Base-by-base conservation (phyloP, 2,329 filamentous ascomycete genomes). In the Fusarium humuli region DNA sequence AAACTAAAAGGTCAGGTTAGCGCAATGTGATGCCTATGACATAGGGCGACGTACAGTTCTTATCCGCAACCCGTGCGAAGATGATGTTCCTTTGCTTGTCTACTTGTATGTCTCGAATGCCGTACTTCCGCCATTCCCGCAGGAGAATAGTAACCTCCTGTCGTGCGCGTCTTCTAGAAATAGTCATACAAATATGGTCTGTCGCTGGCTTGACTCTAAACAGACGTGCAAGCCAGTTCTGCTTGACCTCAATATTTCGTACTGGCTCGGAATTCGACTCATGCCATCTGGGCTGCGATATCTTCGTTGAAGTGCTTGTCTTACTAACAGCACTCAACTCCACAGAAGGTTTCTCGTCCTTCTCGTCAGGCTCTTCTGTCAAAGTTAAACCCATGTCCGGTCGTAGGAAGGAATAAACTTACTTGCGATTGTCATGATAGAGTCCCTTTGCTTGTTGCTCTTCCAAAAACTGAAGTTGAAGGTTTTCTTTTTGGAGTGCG, bases 171-270 rank as follows among this genome's bases (percentile, higher is more conserved):
- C 91, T 91, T 7, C 81, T 78, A 29, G 91, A 88, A 25, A 94
- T 85, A 6, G 86, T 86, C 78, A 98, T 90, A 78, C 94, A 96
- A 18, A 98, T 80, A 29, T 92, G 86, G 69, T 89, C 88, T 18
- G 85, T 91, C 1, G 91, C 92, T 2, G 95, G 95, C 78, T 96
- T 97, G 77, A 98, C 91, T 58, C 94, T 90, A 82, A 98, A 93
- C 47, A 98, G 88, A 18, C 93, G 92, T 30, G 93, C 91, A 56
- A 98, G 87, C 94, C 95, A 98, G 73, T 92, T 97, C 76, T 94
- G 90, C 77, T 90, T 91, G 30, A 89, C 86, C 67, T 89, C 90
- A 75, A 87, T 92, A 79, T 85, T 86, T 60, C 86, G 85, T 67
- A 81, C 81, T 30, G 75, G 73, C 20, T 79, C 79, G 63, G 78